Percentiles rank a stretch among this genome's conserved stretches.
These are phyloP conservation scores for Tillandsia leiboldiana DNA, from an alignment of 176 grass and related monocot species.

Conservation along the genomic window DNA sequence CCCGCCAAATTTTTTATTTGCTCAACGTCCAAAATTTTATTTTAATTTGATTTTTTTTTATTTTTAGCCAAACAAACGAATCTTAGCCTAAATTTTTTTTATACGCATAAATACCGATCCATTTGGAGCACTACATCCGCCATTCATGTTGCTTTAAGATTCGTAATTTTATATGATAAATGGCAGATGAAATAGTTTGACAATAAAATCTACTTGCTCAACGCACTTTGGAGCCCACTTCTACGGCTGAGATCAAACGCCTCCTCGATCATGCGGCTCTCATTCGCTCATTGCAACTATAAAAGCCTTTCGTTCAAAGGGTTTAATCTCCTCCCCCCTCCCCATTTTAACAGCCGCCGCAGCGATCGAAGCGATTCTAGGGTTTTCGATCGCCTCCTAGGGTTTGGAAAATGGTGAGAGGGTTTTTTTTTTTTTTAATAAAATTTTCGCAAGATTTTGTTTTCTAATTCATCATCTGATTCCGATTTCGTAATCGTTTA, in stretches of 20 bases:
- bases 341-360: not conserved
- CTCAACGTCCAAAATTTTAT: too few relatives aligned
- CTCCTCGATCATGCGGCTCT: not conserved
- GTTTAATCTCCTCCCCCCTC: not conserved
- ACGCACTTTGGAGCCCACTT: not conserved
- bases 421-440: not conserved
- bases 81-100: too few relatives aligned
- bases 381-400: not conserved
- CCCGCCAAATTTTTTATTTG: too few relatives aligned
- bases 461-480: not conserved
- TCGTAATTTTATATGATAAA: too few relatives aligned
- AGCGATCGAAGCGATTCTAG: not conserved
- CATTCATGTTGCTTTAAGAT: too few relatives aligned
- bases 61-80: too few relatives aligned
- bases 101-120: too few relatives aligned
- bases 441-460: not conserved
- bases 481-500: not conserved
- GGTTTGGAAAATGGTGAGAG: not conserved
- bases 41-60: too few relatives aligned
- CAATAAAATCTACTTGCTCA: too few relatives aligned
- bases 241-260: not conserved
- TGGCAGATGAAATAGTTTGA: too few relatives aligned
- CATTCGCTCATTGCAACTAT: not conserved
- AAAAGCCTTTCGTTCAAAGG: not conserved
- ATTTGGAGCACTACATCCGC: too few relatives aligned